These are phyloP conservation scores for Raphanus hybrid DNA, from an alignment of 441 rosid genomes.

Conservation along the genomic window DNA sequence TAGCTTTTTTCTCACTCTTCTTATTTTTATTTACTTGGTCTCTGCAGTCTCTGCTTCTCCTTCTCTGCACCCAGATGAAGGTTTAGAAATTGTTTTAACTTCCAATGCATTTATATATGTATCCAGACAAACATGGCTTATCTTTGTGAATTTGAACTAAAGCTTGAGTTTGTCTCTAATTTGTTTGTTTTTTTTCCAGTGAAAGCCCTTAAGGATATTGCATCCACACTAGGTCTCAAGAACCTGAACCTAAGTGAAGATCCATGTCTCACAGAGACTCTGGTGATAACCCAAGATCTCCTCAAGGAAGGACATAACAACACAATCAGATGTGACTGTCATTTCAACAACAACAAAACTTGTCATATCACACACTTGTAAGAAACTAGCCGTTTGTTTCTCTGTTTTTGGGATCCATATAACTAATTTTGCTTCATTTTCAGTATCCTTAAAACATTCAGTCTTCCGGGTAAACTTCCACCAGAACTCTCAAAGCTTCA, in stretches of 20 bases:
- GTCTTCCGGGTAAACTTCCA: conserved; percentile 58
- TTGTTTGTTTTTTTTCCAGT: conserved; percentile 23
- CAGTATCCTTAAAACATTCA: conserved; percentile 48
- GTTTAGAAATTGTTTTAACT: conserved; percentile 21
- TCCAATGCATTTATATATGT: no score
- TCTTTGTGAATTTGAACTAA: conserved; percentile 9
- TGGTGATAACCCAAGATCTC: conserved; percentile 33
- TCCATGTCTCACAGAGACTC: conserved; percentile 42
- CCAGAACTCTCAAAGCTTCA: conserved; percentile 50
- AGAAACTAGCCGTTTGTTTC: conserved; percentile 11
- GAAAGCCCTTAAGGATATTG: conserved; percentile 38
- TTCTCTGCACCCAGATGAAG: conserved; percentile 42
- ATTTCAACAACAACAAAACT: conserved; percentile 47
- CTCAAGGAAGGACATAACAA: conserved; percentile 38
- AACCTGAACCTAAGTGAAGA: conserved; percentile 40
- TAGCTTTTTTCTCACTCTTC: conserved; percentile 7
- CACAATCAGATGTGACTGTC: conserved; percentile 41
- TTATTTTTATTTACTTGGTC: conserved; percentile 23
- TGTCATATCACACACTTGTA: conserved; percentile 53
- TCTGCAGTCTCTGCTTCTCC: conserved; percentile 30
- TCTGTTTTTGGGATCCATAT: neutral
- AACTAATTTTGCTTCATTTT: conserved; percentile 25
- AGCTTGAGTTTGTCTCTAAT: neutral
- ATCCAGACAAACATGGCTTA: no score
- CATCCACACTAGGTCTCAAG: conserved; percentile 32